Conservation (phyloP, 1,139 yeast genomes). For the Candida sp. region DNA sequence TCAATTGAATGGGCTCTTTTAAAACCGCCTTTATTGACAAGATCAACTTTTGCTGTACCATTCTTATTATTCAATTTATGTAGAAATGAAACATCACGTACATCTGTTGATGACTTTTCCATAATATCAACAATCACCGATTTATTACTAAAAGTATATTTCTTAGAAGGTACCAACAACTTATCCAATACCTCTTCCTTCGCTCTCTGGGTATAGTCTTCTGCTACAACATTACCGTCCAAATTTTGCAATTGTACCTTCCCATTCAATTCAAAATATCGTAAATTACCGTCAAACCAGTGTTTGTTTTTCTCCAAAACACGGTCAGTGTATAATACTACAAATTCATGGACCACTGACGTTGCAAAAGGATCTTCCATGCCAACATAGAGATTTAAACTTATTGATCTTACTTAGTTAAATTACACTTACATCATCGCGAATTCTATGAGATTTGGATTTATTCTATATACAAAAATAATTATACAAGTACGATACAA, state of each 20-base stretch:
- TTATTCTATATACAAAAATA: constrained; percentile 3
- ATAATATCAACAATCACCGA: constrained; percentile 11
- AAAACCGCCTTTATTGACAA: neutral
- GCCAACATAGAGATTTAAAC: neutral
- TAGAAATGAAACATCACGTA: constrained; percentile 11
- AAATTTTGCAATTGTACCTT: constrained; percentile 42
- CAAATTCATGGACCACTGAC: constrained; percentile 11
- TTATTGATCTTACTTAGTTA: too few species aligned
- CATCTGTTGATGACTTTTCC: constrained; percentile 6
- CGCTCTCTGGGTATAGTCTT: constrained; percentile 17
- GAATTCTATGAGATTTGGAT: neutral
- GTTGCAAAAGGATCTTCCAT: constrained; percentile 5
- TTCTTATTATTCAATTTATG: neutral
- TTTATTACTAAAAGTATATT: constrained; percentile 11
- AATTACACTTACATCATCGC: neutral
- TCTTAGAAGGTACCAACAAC: constrained; percentile 7
- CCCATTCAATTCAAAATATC: constrained; percentile 45
- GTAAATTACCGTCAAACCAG: constrained; percentile 54
- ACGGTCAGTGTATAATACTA: constrained; percentile 14
- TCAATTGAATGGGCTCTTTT: neutral
- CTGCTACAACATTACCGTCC: constrained; percentile 30
- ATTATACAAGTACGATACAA: neutral
- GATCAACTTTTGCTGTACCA: neutral
- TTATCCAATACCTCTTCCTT: constrained; percentile 6
- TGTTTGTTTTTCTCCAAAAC: constrained; percentile 47